Conservation (phyloP, 305 asterid genomes). For the Solanum chacoense region DNA sequence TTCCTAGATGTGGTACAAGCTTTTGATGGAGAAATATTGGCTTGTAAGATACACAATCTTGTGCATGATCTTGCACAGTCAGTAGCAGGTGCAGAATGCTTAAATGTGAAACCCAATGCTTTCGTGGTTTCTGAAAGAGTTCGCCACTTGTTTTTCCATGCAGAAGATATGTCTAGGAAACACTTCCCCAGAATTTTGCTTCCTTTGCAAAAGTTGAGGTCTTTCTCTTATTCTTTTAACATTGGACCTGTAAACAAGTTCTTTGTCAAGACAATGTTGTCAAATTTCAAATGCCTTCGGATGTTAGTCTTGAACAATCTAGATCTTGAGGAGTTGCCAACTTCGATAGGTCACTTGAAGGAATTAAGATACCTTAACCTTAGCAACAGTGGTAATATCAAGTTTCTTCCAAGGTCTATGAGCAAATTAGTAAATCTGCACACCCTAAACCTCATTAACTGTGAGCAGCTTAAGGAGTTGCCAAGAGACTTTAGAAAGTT, state of each 20-base stretch:
- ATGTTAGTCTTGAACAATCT: conserved; percentile 24
- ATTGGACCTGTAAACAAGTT: conserved; percentile 13
- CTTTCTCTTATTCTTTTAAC: conserved; percentile 24
- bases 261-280: conserved; percentile 12
- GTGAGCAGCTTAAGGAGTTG: conserved; percentile 30
- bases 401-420: conserved; percentile 25
- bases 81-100: conserved; percentile 28
- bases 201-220: conserved; percentile 22
- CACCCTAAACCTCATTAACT: conserved; percentile 41
- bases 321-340: conserved; percentile 32
- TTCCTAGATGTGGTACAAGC: conserved; percentile 36
- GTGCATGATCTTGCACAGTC: conserved; percentile 47
- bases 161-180: conserved; percentile 20
- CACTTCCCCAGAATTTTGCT: conserved; percentile 14
- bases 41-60: conserved; percentile 38
- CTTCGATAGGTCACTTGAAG: conserved; percentile 27
- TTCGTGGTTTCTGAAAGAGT: conserved; percentile 12
- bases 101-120: conserved; percentile 18
- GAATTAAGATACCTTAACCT: conserved; percentile 28
- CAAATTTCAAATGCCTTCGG: conserved; percentile 18
- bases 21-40: conserved; percentile 41
- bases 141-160: conserved; percentile 25
- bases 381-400: conserved; percentile 23
- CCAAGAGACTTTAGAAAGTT: conserved; percentile 16
- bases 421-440: conserved; percentile 38